phyloP scores from a whole-genome alignment of 2,329 filamentous ascomycete genomes.

The Conoideocrella luteorostrata region DNA sequence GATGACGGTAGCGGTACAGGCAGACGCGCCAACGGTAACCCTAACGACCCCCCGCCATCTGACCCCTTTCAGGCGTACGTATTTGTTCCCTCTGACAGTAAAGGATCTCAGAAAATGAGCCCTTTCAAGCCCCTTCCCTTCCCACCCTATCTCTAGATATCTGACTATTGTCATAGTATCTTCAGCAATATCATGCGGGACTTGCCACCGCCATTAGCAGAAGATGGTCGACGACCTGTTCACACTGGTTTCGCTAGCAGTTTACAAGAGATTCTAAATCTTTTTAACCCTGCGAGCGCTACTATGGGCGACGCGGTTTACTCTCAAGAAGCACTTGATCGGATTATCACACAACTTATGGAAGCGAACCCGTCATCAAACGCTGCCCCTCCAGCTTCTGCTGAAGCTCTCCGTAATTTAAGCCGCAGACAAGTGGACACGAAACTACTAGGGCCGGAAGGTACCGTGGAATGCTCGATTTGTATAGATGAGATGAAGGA shows the following conservation, averaged over 20 bases:
- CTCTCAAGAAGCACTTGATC: constrained; percentile 83
- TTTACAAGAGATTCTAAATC: constrained; percentile 46
- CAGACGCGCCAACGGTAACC: too few relatives aligned
- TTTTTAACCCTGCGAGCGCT: constrained; percentile 47
- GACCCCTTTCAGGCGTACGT: constrained; percentile 46
- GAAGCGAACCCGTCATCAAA: constrained; percentile 71
- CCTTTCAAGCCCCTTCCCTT: too few relatives aligned
- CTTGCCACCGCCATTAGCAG: constrained; percentile 25
- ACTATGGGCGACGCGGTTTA: constrained; percentile 76
- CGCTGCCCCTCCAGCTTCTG: constrained; percentile 74
- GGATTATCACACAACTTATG: constrained; percentile 82
- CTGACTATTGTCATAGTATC: constrained; percentile 28
- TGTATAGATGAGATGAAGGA: constrained; percentile 81
- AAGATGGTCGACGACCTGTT: constrained; percentile 17
- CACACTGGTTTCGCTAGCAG: constrained; percentile 22
- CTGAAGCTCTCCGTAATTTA: constrained; percentile 65
- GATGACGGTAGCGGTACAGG: neutral
- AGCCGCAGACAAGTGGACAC: constrained; percentile 64
- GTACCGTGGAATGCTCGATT: constrained; percentile 82
- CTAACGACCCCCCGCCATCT: too few relatives aligned
- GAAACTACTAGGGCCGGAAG: constrained; percentile 59
- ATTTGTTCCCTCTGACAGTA: too few relatives aligned
- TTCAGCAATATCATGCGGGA: constrained; percentile 40
- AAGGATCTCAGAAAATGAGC: too few relatives aligned
- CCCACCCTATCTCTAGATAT: neutral